phyloP scores from a whole-genome alignment of 176 grass and related monocot species.

The Hyparrhenia diplandra region DNA sequence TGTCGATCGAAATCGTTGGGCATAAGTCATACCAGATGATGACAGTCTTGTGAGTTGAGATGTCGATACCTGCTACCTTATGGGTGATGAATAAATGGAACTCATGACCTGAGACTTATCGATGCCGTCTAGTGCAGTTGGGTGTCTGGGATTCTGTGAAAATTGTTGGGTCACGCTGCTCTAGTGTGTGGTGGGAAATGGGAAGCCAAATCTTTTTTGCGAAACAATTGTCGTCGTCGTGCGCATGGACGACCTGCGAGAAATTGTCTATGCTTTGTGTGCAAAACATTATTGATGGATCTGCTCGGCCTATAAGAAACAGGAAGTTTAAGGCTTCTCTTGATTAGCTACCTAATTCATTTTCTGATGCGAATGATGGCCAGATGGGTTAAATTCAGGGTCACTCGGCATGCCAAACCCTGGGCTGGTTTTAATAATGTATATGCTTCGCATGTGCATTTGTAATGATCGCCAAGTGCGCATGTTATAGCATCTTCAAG shows the following conservation, averaged over 20 bases:
- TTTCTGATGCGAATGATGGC: no score
- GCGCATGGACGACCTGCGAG: no score
- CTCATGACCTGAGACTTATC: background rate
- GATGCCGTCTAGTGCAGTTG: background rate
- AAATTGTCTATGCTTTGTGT: no score
- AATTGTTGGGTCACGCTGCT: background rate
- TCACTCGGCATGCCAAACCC: no score
- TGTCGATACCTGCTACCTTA: conserved; percentile 10
- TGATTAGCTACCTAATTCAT: background rate
- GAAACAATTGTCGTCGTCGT: background rate
- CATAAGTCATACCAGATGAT: conserved; percentile 30
- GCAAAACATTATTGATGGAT: no score
- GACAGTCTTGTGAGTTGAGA: conserved; percentile 13
- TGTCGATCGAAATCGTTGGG: conserved; percentile 11
- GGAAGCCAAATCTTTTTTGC: background rate
- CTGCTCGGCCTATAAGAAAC: no score
- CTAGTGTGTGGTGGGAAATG: background rate
- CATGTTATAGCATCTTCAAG: no score
- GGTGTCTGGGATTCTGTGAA: background rate
- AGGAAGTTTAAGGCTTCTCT: background rate
- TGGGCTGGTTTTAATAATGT: no score
- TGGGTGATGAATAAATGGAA: conserved; percentile 37
- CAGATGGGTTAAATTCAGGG: no score
- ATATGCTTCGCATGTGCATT: no score
- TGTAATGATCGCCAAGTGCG: no score